Evolutionary conservation across 1,284 basidiomycete species (phyloP).

Genomic region (Ceratobasidium sp.): DNA sequence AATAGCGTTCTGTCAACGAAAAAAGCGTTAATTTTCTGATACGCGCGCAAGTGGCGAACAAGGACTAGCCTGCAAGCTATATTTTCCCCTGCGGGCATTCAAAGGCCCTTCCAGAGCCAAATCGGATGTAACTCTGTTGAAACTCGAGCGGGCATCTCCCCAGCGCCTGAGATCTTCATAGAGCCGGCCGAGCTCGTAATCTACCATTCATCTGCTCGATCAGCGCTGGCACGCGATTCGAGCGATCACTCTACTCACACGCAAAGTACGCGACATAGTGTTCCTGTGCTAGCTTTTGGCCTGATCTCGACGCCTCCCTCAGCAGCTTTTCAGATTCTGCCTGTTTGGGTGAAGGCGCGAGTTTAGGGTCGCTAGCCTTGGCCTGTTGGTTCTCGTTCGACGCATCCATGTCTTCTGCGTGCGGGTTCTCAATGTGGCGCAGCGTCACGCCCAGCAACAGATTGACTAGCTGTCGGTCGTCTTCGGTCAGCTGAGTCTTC

Average conservation of each 20-base stretch:
- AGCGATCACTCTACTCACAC: conserved; percentile 45
- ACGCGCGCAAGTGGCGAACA: not conserved
- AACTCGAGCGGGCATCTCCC: conserved; percentile 58
- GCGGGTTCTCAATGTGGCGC: conserved; percentile 57
- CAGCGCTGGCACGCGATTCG: not conserved
- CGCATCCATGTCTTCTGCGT: conserved; percentile 44
- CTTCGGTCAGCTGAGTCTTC: conserved; percentile 58
- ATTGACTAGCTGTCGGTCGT: conserved; percentile 63
- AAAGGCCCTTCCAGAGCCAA: conserved; percentile 44
- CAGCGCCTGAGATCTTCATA: conserved; percentile 59
- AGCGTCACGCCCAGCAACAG: conserved; percentile 62
- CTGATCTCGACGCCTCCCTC: conserved; percentile 57
- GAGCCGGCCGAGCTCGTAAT: conserved; percentile 65
- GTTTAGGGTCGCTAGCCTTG: not conserved
- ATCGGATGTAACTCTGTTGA: conserved; percentile 61
- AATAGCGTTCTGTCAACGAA: conserved; percentile 30
- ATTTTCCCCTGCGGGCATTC: conserved; percentile 48
- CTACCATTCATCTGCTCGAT: conserved; percentile 48
- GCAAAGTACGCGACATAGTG: conserved; percentile 57
- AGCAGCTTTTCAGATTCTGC: conserved; percentile 55
- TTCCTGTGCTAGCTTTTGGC: conserved; percentile 57
- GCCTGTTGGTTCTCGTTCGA: conserved; percentile 16
- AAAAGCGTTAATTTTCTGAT: conserved; percentile 7
- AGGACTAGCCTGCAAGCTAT: conserved; percentile 49
- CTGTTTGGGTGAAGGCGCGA: not conserved